Evolutionary conservation across 2,329 filamentous ascomycete genomes (phyloP), one percentile per base, ranked within the genome.

Genomic region (Neonectria hederae): DNA sequence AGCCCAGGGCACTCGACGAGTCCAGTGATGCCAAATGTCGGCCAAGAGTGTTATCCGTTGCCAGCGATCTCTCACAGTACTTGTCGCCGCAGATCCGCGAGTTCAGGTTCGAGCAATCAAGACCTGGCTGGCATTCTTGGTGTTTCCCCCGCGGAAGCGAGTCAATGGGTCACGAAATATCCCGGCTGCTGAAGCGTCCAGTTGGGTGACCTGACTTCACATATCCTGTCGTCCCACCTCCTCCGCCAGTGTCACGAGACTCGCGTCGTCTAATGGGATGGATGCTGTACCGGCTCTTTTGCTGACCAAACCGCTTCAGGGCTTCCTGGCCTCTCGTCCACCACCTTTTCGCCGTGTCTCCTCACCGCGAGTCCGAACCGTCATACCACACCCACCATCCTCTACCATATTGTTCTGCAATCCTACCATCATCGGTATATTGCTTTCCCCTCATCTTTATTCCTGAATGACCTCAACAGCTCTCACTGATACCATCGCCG

Each of bases 201-300:
- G 53, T 61, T 26, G 38, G 26, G 59, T 71, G 63, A 64, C 42
- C 61, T 72, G 69, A 72, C 67, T 64, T 66, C 21, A 53, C 54
- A 54, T 54, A 53, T 54, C 35, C 42, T n/a, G 62, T 69, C 69
- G 65, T 65, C 57, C 66, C 66, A 70, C 68, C 21, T 54, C 32
- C 13, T 35, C 40, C 38, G 9, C 13, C 17, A 43, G 32, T 54
- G 61, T 70, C 65, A 69, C 51, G 65, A 67, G 65, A 72, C 63
- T 54, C 10, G 24, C 53, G 48, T 40, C 22, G 26, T 59, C 56
- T 55, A 62, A 61, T 60, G 53, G 62, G 56, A 40, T 55, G 59
- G 60, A 46, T 35, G 38, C 48, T 48, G 35, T 38, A 46, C 53
- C 38, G 45, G 22, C 30, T 55, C 48, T 58, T 46, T 43, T 60